These are phyloP conservation scores for Didymella sp. DNA, from an alignment of 2,329 filamentous ascomycete species.

Conservation along the genomic window DNA sequence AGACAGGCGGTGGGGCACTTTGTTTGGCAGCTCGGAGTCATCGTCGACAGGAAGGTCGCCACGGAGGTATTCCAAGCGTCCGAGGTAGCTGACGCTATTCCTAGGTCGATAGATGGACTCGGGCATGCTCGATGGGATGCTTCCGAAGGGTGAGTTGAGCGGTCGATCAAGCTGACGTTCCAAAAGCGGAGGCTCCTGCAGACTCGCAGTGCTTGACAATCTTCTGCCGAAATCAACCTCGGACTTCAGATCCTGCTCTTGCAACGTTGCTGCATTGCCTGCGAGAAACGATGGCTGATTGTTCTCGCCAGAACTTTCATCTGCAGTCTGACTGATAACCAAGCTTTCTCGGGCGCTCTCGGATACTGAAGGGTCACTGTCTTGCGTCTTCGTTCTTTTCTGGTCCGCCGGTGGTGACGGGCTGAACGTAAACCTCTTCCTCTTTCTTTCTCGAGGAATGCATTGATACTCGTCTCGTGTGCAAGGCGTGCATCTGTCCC, in stretches of 20 bases:
- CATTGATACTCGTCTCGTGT: constrained; percentile 44
- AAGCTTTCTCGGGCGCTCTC: constrained; percentile 23
- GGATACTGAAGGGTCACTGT: constrained; percentile 13
- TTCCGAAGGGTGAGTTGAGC: constrained; percentile 27
- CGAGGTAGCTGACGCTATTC: constrained; percentile 43
- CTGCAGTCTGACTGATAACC: constrained; percentile 6
- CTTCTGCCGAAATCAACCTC: constrained; percentile 30
- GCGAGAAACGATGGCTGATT: constrained; percentile 5
- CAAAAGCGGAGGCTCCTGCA: constrained; percentile 30
- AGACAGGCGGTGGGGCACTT: constrained; percentile 38
- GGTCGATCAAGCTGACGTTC: constrained; percentile 28
- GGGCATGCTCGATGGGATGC: constrained; percentile 23
- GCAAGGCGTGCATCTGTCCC: constrained; percentile 51
- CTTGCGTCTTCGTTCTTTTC: constrained; percentile 24
- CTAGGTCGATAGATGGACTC: constrained; percentile 24
- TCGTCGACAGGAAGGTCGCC: constrained; percentile 46
- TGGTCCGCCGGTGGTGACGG: constrained; percentile 34
- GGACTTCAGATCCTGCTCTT: constrained; percentile 27
- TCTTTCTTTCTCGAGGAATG: constrained; percentile 41
- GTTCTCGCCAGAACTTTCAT: constrained; percentile 10
- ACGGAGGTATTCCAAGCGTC: constrained; percentile 43
- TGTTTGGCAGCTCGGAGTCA: constrained; percentile 38
- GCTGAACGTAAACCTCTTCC: constrained; percentile 44
- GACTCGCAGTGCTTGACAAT: constrained; percentile 31
- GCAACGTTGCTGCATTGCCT: constrained; percentile 9